Evolutionary conservation across 2,329 filamentous ascomycete species (phyloP).

Genomic region (Cladorrhinum sp.): DNA sequence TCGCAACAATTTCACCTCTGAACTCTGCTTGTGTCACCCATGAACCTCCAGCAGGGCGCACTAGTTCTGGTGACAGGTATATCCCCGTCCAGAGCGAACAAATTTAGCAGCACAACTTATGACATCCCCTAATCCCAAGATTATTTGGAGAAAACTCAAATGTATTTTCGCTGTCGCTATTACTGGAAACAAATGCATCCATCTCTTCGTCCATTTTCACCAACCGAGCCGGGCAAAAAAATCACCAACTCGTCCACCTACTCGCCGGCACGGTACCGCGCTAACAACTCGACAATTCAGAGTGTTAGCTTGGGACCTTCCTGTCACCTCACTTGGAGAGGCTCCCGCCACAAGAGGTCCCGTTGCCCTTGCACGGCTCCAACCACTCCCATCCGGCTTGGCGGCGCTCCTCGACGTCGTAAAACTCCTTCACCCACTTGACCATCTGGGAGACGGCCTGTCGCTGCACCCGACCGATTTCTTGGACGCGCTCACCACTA

Average conservation of each 20-base stretch:
- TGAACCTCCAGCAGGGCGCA: too few relatives aligned
- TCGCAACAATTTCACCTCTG: too few relatives aligned
- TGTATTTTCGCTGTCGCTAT: not conserved
- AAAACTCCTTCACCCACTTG: conserved; percentile 52
- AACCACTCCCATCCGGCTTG: not conserved
- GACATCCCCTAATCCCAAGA: not conserved
- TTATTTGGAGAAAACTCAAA: not conserved
- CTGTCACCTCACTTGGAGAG: not conserved
- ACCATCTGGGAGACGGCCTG: conserved; percentile 48
- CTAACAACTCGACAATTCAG: not conserved
- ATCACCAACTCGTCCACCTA: too few relatives aligned
- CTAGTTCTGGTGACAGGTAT: too few relatives aligned
- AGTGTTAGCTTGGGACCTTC: not conserved
- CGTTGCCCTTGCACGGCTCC: not conserved
- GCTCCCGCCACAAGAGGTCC: not conserved
- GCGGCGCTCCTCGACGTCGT: conserved; percentile 18
- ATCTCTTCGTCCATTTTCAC: not conserved
- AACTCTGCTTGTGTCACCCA: too few relatives aligned
- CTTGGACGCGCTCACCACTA: conserved; percentile 46
- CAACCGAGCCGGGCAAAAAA: too few relatives aligned
- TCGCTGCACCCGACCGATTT: conserved; percentile 44
- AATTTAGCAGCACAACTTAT: too few relatives aligned
- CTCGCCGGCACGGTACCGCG: not conserved
- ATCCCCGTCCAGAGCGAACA: too few relatives aligned
- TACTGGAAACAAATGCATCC: not conserved